Percentiles rank a stretch among this genome's conserved stretches.
Conservation (phyloP, 768 basidiomycete genomes). For the Amanita fuliginea region DNA sequence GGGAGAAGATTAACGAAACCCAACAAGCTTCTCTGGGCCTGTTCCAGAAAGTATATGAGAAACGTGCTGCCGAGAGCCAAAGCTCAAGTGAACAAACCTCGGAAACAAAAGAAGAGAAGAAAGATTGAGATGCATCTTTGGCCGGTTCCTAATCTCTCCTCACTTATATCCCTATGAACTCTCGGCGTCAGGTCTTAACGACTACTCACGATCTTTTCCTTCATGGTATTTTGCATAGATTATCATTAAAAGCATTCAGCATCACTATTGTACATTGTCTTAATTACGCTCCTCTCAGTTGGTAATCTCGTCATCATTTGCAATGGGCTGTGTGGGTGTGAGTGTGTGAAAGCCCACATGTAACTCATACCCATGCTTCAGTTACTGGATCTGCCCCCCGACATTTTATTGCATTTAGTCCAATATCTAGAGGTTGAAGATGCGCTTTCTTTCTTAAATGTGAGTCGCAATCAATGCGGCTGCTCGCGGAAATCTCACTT, state of each 20-base stretch:
- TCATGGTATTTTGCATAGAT: neutral
- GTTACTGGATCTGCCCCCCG: conserved; percentile 12
- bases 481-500: neutral
- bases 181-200: neutral
- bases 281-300: conserved; percentile 4
- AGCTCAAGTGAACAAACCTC: conserved; percentile 32
- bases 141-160: neutral
- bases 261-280: conserved; percentile 3
- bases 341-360: neutral
- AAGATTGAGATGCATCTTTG: conserved; percentile 1
- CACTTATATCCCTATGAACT: neutral
- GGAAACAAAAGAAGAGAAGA: conserved; percentile 47
- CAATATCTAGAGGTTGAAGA: conserved; percentile 14
- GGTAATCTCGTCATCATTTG: neutral
- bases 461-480: neutral
- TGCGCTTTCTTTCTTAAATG: conserved; percentile 13
- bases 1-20: conserved; percentile 87
- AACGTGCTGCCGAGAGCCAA: conserved; percentile 64
- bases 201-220: conserved; percentile 1
- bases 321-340: neutral
- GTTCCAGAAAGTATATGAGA: conserved; percentile 98
- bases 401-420: conserved; percentile 15
- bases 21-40: conserved; percentile 92
- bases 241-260: conserved; percentile 2
- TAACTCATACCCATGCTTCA: neutral